A percentile compares a stretch with the other conserved stretches of the same genome.
These are phyloP conservation scores for Triglochin maritima DNA, from an alignment of 106 monocot genomes.

Conservation along the genomic window DNA sequence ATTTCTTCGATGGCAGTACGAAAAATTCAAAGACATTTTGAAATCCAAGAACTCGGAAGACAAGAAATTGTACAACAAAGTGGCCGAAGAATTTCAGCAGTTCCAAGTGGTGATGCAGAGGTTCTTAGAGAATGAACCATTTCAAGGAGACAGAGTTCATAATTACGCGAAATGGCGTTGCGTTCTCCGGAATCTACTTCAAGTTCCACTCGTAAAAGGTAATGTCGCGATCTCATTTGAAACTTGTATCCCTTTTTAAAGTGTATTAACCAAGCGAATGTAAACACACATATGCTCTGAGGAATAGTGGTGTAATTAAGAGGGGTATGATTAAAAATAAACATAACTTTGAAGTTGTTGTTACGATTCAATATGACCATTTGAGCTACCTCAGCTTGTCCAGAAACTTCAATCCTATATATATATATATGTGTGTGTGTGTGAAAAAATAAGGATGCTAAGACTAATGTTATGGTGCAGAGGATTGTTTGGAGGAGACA, in stretches of 20 bases:
- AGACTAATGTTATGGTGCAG: conserved; percentile 19
- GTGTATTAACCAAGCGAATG: neutral
- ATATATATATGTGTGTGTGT: too few species aligned
- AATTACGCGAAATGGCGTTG: conserved; percentile 60
- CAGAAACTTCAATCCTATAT: too few species aligned
- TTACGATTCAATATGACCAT: too few species aligned
- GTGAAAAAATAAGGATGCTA: too few species aligned
- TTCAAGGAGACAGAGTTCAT: conserved; percentile 51
- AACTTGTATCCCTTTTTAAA: neutral
- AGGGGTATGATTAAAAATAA: neutral
- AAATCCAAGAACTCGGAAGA: conserved; percentile 32
- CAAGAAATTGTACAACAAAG: conserved; percentile 42
- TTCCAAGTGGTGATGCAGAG: conserved; percentile 66
- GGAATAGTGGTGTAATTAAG: neutral
- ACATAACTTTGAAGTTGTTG: too few species aligned
- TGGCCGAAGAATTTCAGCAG: conserved; percentile 69
- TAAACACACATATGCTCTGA: neutral
- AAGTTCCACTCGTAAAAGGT: conserved; percentile 78
- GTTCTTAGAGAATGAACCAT: conserved; percentile 70
- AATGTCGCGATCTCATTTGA: neutral
- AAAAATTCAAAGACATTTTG: conserved; percentile 26
- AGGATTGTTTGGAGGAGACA: conserved; percentile 49
- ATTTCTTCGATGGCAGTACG: conserved; percentile 72
- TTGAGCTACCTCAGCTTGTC: too few species aligned
- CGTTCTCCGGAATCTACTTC: conserved; percentile 60